Evolutionary conservation across 768 basidiomycete species (phyloP), one percentile per base, ranked within the genome.

Genomic region (Scleroderma citrinum): DNA sequence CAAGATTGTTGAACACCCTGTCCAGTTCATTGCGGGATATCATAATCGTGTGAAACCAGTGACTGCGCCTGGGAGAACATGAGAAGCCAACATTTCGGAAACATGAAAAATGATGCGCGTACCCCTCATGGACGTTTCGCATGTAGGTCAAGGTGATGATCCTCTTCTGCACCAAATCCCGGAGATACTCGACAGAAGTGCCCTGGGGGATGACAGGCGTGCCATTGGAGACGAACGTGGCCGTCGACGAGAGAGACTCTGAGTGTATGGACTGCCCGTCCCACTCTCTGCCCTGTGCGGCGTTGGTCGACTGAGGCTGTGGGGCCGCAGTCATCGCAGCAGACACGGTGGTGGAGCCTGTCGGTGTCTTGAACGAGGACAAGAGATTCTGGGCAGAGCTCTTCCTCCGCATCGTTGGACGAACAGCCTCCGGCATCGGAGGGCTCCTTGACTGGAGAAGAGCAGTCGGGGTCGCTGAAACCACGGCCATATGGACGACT

Each of bases 1-100:
- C 79, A 7, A 66, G 64, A 60, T 87, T 89, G 56, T 73, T 81
- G 64, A 92, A 93, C 47, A 78, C 79, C 44, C 74, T 78, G 49
- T 88, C 84, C 3, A 93, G 78, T 47, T 92, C 92, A 16, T 71
- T 58, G 42, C 78, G 79, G 47, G 85, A 82, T 58, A 93, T 78
- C 60, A 87, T 76, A 56, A 93, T 82, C 12, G 92, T 93, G 63
- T 91, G 87, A 59, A 89, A 89, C 90, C 90, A 92, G 61, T 90
- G 84, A 54, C 82, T 83, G 47, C 81, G 82, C 46, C 90, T 92
- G 60, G 23, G 24, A 29, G 8, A 3, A 35, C 34, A 17, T 30
- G 26, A 54, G 39, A 56, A 45, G 12, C 47, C 40, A 49, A 17
- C 30, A 30, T 20, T 37, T 35, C 7, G 35, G 43, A 38, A 31